Evolutionary conservation across 306 rosid species (phyloP).

Genomic region (Cicer bijugum): DNA sequence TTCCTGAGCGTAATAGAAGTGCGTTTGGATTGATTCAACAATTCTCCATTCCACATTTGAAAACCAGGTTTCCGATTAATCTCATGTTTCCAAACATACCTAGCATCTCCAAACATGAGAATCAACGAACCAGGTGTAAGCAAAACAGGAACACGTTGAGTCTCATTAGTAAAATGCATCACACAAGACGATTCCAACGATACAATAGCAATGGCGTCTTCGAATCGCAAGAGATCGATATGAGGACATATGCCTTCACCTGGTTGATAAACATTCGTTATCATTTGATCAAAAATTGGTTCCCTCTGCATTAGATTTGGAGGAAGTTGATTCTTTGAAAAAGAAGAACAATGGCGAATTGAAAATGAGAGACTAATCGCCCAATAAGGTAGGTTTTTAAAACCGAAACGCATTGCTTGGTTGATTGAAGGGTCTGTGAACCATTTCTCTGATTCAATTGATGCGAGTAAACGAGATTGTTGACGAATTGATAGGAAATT

Average conservation of each 20-base stretch:
- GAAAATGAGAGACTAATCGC: slow-evolving; percentile 58
- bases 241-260: slow-evolving; percentile 92
- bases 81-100: slow-evolving; percentile 85
- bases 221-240: slow-evolving; percentile 81
- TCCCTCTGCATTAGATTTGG: slow-evolving; percentile 56
- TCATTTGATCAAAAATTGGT: slow-evolving; percentile 86
- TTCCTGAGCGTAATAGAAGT: slow-evolving; percentile 86
- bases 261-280: slow-evolving; percentile 69
- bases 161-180: slow-evolving; percentile 70
- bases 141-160: slow-evolving; percentile 54
- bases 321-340: slow-evolving; percentile 48
- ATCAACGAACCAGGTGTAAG: slow-evolving; percentile 76
- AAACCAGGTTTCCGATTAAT: slow-evolving; percentile 77
- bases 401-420: slow-evolving; percentile 91
- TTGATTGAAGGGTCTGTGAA: slow-evolving; percentile 55
- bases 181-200: slow-evolving; percentile 83
- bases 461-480: slow-evolving; percentile 60
- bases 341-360: slow-evolving; percentile 40
- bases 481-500: slow-evolving; percentile 57
- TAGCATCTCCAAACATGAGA: slow-evolving; percentile 82
- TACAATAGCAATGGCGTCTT: slow-evolving; percentile 88
- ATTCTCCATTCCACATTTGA: slow-evolving; percentile 73
- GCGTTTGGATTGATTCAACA: slow-evolving; percentile 60
- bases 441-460: slow-evolving; percentile 57
- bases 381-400: slow-evolving; percentile 71